These are phyloP conservation scores for Linnemannia exigua DNA, from an alignment of 192 early-diverging fungal genomes.

Conservation along the genomic window DNA sequence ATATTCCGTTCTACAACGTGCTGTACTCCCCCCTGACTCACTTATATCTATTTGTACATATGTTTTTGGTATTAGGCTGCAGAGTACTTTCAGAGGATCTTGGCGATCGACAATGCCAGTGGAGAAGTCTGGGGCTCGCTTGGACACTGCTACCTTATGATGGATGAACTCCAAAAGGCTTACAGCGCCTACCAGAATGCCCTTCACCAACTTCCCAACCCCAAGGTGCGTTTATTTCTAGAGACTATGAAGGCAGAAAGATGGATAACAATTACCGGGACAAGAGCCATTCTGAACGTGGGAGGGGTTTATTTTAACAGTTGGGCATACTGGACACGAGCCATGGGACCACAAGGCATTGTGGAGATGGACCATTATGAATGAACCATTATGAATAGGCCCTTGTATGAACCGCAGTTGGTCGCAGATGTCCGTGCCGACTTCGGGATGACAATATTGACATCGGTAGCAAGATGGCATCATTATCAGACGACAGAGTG, in stretches of 20 bases:
- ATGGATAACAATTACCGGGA: not conserved
- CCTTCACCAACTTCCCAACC: constrained; percentile 90
- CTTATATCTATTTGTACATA: constrained; percentile 10
- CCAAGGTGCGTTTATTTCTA: constrained; percentile 71
- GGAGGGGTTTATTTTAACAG: not conserved
- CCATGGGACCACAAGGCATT: not conserved
- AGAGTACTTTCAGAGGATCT: constrained; percentile 92
- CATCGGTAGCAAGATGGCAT: not conserved
- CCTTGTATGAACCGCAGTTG: not conserved
- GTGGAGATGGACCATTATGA: not conserved
- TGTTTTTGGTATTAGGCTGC: constrained; percentile 71
- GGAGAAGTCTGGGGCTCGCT: constrained; percentile 96
- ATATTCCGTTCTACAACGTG: not conserved
- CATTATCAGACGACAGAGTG: not conserved
- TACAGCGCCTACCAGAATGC: constrained; percentile 98
- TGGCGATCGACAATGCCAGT: constrained; percentile 85
- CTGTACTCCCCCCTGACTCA: constrained; percentile 3
- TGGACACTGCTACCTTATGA: constrained; percentile 97
- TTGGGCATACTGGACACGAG: not conserved
- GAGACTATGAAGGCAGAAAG: not conserved
- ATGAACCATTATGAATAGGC: not conserved
- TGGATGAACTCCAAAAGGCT: constrained; percentile 95
- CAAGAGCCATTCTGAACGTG: not conserved
- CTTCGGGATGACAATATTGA: not conserved
- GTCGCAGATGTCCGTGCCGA: not conserved